Percentiles rank a stretch among this genome's conserved stretches.
phyloP scores from a whole-genome alignment of 768 basidiomycete species.

The Rickenella mellea region DNA sequence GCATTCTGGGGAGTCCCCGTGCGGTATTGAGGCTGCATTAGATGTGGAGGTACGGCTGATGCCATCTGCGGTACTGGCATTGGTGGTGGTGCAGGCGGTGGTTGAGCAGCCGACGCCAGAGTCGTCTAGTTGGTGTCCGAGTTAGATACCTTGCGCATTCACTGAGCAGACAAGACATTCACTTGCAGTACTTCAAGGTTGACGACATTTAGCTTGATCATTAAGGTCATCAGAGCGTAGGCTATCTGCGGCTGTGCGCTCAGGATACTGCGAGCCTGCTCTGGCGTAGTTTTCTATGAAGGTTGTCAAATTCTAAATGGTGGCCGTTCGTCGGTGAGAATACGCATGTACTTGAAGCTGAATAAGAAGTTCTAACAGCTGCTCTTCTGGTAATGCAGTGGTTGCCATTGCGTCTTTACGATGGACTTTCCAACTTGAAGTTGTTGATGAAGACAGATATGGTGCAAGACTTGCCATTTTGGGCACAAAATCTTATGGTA shows the following conservation, averaged over 20 bases:
- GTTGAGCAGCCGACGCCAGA: slow-evolving; percentile 40
- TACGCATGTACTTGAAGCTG: slow-evolving; percentile 46
- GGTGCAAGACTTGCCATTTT: too few relatives aligned
- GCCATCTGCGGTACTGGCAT: slow-evolving; percentile 4
- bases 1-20: slow-evolving; percentile 2
- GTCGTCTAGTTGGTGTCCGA: slow-evolving; percentile 38
- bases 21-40: slow-evolving; percentile 15
- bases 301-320: slow-evolving; percentile 2
- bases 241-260: slow-evolving; percentile 69
- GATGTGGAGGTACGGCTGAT: slow-evolving; percentile 19
- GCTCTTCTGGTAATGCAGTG: slow-evolving; percentile 43
- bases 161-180: slow-evolving; percentile 6
- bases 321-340: neutral
- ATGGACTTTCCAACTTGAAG: too few relatives aligned
- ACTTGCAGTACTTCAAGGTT: slow-evolving; percentile 73
- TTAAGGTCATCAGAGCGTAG: slow-evolving; percentile 65
- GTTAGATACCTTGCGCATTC: neutral
- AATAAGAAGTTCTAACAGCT: slow-evolving; percentile 65
- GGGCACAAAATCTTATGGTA: too few relatives aligned
- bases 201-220: slow-evolving; percentile 70
- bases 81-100: slow-evolving; percentile 6
- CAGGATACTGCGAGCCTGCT: slow-evolving; percentile 57
- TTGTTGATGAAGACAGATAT: too few relatives aligned
- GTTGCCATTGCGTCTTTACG: neutral
- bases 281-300: slow-evolving; percentile 62